A percentile compares a stretch with the other conserved stretches of the same genome.
Conservation (phyloP, 805 yeast genomes). For the Sugiyamaella boreocaroliniensis region DNA sequence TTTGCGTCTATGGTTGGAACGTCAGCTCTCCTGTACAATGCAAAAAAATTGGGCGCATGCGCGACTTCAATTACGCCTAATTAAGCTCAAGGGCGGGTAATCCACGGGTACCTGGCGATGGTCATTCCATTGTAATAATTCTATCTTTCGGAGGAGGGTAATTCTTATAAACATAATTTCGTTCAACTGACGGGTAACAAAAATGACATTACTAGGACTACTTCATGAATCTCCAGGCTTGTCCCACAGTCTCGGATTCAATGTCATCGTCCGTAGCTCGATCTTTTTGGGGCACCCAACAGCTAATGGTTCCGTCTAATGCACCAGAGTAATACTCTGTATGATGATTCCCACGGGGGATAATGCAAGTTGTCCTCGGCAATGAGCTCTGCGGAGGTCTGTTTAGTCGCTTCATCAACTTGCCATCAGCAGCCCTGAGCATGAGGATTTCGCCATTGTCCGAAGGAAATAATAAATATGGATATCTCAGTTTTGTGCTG, state of each 20-base stretch:
- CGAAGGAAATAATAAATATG: constrained; percentile 61
- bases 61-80: too few relatives aligned
- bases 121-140: too few relatives aligned
- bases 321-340: constrained; percentile 52
- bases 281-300: constrained; percentile 43
- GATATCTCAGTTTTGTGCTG: constrained; percentile 45
- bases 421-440: constrained; percentile 55
- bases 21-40: background rate
- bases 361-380: constrained; percentile 47
- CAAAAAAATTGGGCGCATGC: too few relatives aligned
- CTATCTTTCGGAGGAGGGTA: too few relatives aligned
- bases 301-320: constrained; percentile 56
- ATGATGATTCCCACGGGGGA: constrained; percentile 40
- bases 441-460: constrained; percentile 67
- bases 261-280: background rate
- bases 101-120: too few relatives aligned
- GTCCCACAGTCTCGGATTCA: constrained; percentile 7
- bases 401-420: constrained; percentile 50
- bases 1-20: background rate
- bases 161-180: background rate
- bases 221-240: background rate
- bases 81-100: too few relatives aligned
- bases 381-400: constrained; percentile 35
- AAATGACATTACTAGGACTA: background rate
- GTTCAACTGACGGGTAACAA: background rate